Percentiles rank a stretch among this genome's conserved stretches.
phyloP scores from a whole-genome alignment of 106 monocot species.

The Agapanthus africanus region DNA sequence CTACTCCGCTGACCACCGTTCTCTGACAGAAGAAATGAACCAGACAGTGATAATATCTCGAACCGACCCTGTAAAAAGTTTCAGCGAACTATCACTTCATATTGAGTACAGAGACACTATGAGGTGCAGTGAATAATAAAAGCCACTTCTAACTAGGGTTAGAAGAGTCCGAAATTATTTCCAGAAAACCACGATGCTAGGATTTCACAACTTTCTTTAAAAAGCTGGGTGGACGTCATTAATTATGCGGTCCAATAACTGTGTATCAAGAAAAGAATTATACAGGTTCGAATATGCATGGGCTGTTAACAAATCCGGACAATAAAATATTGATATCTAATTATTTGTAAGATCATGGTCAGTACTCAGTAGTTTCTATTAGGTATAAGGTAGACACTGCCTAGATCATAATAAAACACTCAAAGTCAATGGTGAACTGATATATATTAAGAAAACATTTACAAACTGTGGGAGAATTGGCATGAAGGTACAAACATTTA shows the following conservation, averaged over 20 bases:
- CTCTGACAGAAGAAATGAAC: constrained; percentile 27
- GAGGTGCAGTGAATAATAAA: no score
- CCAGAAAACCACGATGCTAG: no score
- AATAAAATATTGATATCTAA: neutral
- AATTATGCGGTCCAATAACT: no score
- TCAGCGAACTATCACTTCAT: neutral
- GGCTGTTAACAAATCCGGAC: neutral
- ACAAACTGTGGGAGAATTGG: no score
- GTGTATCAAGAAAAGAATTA: neutral
- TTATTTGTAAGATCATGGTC: neutral
- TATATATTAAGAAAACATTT: no score
- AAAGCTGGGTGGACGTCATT: no score
- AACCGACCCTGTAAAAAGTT: constrained; percentile 21
- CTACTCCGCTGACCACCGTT: constrained; percentile 20
- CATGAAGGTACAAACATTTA: no score
- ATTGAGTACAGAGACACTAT: no score
- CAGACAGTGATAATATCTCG: constrained; percentile 30
- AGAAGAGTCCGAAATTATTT: no score
- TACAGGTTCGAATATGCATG: neutral
- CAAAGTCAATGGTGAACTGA: no score
- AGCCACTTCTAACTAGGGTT: no score
- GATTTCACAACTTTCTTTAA: no score
- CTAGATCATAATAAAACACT: neutral
- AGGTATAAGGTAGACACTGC: neutral
- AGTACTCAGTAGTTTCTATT: neutral